phyloP scores from a whole-genome alignment of 805 yeast species.

The Metschnikowia sp. region DNA sequence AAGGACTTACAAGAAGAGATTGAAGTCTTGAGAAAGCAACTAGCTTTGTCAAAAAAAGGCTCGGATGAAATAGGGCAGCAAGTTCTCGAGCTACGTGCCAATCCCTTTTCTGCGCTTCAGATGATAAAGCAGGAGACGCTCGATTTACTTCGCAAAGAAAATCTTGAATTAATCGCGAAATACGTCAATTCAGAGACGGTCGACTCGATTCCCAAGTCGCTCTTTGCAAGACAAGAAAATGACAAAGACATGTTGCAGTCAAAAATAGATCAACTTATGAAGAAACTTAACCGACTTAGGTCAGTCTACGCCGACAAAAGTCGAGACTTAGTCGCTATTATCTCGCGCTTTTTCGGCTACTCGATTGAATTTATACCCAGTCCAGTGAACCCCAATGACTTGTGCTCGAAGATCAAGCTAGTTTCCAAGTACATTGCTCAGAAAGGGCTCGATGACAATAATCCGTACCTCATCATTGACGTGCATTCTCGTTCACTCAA shows the following conservation, averaged over 20 bases:
- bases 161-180: conserved; percentile 46
- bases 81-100: conserved; percentile 60
- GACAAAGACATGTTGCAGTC: conserved; percentile 49
- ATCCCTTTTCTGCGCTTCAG: conserved; percentile 64
- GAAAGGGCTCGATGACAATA: conserved; percentile 15
- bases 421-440: conserved; percentile 40
- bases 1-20: conserved; percentile 36
- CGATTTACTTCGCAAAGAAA: conserved; percentile 54
- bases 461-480: conserved; percentile 55
- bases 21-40: conserved; percentile 33
- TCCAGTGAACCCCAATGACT: conserved; percentile 41
- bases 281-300: conserved; percentile 50
- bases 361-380: conserved; percentile 60
- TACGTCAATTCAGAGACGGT: conserved; percentile 15
- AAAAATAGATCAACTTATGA: conserved; percentile 47
- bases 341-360: conserved; percentile 69
- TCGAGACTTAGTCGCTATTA: conserved; percentile 64
- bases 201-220: conserved; percentile 52
- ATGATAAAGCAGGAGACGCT: conserved; percentile 52
- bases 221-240: conserved; percentile 57
- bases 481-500: conserved; percentile 51
- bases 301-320: conserved; percentile 64
- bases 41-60: conserved; percentile 22
- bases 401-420: conserved; percentile 53
- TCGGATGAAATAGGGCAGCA: conserved; percentile 26